phyloP scores from a whole-genome alignment of 768 basidiomycete genomes.

The Phaeolepiota aurea region DNA sequence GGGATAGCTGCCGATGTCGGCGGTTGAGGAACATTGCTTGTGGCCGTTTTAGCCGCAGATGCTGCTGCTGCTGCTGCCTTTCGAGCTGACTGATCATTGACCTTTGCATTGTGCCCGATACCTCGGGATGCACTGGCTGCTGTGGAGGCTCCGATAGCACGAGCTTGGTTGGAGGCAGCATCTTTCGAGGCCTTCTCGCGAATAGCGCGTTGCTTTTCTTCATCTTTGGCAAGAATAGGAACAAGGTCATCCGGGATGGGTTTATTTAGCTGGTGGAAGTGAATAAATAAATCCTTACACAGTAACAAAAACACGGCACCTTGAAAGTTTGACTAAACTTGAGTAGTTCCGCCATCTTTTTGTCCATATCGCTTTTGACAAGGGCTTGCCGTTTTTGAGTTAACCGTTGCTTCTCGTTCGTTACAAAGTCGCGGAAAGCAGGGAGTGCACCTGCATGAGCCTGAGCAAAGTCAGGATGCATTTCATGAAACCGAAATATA shows the following conservation, averaged over 20 bases:
- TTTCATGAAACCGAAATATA: slow-evolving; percentile 3
- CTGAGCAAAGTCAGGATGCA: slow-evolving; percentile 21
- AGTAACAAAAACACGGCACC: slow-evolving; percentile 32
- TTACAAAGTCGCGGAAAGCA: slow-evolving; percentile 90
- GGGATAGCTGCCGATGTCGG: slow-evolving; percentile 3
- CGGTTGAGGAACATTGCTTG: not conserved
- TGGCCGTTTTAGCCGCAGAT: slow-evolving; percentile 1
- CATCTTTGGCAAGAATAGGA: slow-evolving; percentile 87
- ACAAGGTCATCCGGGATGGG: slow-evolving; percentile 94
- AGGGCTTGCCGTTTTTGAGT: slow-evolving; percentile 87
- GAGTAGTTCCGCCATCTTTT: slow-evolving; percentile 85
- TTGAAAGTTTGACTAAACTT: slow-evolving; percentile 94
- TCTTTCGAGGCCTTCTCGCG: slow-evolving; percentile 68
- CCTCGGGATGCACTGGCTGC: slow-evolving; percentile 42
- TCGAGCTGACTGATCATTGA: slow-evolving; percentile 14
- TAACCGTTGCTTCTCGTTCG: slow-evolving; percentile 81
- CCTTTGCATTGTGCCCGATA: slow-evolving; percentile 25
- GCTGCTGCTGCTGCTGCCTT: slow-evolving; percentile 15
- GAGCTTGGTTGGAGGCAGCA: slow-evolving; percentile 56
- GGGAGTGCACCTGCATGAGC: slow-evolving; percentile 69
- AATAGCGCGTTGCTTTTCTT: slow-evolving; percentile 81
- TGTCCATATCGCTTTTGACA: slow-evolving; percentile 91
- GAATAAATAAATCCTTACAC: not conserved
- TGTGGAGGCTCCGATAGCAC: slow-evolving; percentile 57
- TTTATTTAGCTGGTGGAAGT: slow-evolving; percentile 64